phyloP scores from a whole-genome alignment of 768 basidiomycete species.

The Psilocybe subaeruginosa region DNA sequence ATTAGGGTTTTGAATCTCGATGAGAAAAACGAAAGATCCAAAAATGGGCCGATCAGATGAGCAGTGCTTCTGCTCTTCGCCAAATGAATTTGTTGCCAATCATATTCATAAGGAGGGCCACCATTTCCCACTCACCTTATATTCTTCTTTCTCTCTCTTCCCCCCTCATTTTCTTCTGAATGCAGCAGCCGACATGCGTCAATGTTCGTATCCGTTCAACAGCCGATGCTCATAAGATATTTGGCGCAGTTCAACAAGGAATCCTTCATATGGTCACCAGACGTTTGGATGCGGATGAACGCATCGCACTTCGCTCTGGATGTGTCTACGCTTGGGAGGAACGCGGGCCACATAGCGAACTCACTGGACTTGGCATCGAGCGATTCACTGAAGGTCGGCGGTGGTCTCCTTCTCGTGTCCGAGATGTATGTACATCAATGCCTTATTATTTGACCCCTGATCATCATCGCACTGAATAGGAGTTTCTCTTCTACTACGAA shows the following conservation, averaged over 20 bases:
- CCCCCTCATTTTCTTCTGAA: slow-evolving; percentile 29
- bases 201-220: slow-evolving; percentile 77
- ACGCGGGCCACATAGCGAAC: slow-evolving; percentile 70
- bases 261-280: slow-evolving; percentile 73
- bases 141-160: slow-evolving; percentile 17
- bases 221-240: slow-evolving; percentile 81
- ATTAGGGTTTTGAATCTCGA: slow-evolving; percentile 25
- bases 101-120: slow-evolving; percentile 12
- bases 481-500: slow-evolving; percentile 87
- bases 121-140: slow-evolving; percentile 15
- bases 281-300: slow-evolving; percentile 78
- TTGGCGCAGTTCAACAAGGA: slow-evolving; percentile 68
- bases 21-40: slow-evolving; percentile 6
- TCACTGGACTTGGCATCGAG: slow-evolving; percentile 81
- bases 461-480: slow-evolving; percentile 41
- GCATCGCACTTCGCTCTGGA: slow-evolving; percentile 55
- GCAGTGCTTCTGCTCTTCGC: slow-evolving; percentile 9
- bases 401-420: slow-evolving; percentile 83
- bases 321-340: slow-evolving; percentile 77
- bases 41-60: slow-evolving; percentile 19
- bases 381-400: slow-evolving; percentile 83
- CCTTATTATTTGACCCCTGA: slow-evolving; percentile 8
- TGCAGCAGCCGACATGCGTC: slow-evolving; percentile 76
- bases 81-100: slow-evolving; percentile 19
- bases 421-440: slow-evolving; percentile 58